phyloP scores from a whole-genome alignment of 441 rosid species.

The Dalechampia spathulata region DNA sequence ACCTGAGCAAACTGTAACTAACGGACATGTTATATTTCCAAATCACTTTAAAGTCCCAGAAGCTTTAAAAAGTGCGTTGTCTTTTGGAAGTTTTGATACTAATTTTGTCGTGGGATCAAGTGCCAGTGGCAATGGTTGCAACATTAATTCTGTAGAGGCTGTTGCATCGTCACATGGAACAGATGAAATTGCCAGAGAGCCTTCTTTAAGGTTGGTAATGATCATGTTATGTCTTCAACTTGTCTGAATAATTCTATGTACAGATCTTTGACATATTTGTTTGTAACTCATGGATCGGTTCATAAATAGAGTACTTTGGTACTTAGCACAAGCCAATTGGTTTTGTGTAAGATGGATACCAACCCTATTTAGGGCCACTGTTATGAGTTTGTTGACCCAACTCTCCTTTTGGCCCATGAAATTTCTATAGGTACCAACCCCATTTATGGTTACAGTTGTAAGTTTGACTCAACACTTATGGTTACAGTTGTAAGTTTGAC shows the following conservation, averaged over 20 bases:
- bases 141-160: slow-evolving; percentile 25
- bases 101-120: slow-evolving; percentile 28
- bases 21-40: slow-evolving; percentile 71
- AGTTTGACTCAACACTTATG: too few species aligned
- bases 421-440: too few species aligned
- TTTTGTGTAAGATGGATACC: too few species aligned
- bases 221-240: background rate
- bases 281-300: background rate
- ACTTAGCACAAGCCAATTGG: too few species aligned
- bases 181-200: slow-evolving; percentile 33
- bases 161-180: slow-evolving; percentile 31
- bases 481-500: too few species aligned
- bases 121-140: slow-evolving; percentile 21
- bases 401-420: too few species aligned
- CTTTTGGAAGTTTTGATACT: slow-evolving; percentile 82
- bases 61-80: slow-evolving; percentile 58
- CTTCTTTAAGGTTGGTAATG: slow-evolving; percentile 55
- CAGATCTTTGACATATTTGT: background rate
- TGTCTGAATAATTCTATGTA: background rate
- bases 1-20: slow-evolving; percentile 29
- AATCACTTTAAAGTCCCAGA: slow-evolving; percentile 63
- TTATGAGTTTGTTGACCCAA: too few species aligned
- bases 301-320: too few species aligned
- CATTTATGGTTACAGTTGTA: too few species aligned
- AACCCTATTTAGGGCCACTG: too few species aligned